These are phyloP conservation scores for Knoxia roxburghii DNA, from an alignment of 257 asterid genomes.

Conservation along the genomic window DNA sequence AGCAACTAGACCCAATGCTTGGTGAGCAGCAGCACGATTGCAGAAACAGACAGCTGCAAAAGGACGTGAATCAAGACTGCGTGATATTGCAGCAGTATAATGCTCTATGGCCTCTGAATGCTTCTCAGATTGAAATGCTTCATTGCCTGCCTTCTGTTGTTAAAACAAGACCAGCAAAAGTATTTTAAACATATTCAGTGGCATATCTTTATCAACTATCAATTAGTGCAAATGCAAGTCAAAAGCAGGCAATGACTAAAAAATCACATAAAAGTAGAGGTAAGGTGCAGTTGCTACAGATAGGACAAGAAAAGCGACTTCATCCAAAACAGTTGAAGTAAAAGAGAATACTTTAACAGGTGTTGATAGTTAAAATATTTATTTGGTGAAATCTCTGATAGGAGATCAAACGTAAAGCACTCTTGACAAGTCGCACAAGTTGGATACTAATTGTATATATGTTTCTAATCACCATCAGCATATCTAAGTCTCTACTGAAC, in stretches of 20 bases:
- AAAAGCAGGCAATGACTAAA: background rate
- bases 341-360: too few species aligned
- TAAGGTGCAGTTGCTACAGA: background rate
- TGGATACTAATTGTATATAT: too few species aligned
- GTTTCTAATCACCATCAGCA: background rate
- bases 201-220: background rate
- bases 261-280: background rate
- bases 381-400: background rate
- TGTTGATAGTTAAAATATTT: background rate
- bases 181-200: conserved; percentile 5
- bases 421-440: background rate
- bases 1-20: conserved; percentile 61
- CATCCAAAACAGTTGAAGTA: background rate
- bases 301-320: background rate
- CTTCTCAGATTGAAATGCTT: conserved; percentile 71
- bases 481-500: too few species aligned
- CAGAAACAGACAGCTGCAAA: conserved; percentile 93
- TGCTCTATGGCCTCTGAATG: conserved; percentile 76
- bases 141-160: conserved; percentile 83
- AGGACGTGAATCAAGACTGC: conserved; percentile 70
- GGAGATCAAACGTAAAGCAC: background rate
- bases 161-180: conserved; percentile 14
- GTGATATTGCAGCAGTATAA: conserved; percentile 74
- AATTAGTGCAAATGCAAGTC: background rate
- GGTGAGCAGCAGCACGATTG: conserved; percentile 97